phyloP scores from a whole-genome alignment of 2,329 filamentous ascomycete genomes.

The Emericellopsis atlantica region DNA sequence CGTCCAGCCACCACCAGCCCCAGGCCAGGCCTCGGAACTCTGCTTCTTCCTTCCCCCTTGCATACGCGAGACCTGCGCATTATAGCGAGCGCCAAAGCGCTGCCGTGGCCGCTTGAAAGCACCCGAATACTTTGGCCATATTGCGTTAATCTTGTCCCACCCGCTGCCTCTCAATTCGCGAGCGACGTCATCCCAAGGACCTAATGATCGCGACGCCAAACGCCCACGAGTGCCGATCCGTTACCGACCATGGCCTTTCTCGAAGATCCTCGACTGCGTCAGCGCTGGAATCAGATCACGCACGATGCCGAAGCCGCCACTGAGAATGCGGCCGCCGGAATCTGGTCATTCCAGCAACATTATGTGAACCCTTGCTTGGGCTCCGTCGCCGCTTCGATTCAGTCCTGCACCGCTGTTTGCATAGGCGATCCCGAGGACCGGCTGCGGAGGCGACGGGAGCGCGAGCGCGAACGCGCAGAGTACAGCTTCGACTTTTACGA shows the following conservation, averaged over 20 bases:
- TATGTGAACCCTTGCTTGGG: slow-evolving; percentile 75
- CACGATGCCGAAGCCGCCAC: slow-evolving; percentile 85
- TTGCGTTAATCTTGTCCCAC: no score
- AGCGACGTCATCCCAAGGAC: not conserved
- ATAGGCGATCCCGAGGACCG: slow-evolving; percentile 63
- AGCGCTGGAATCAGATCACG: slow-evolving; percentile 85
- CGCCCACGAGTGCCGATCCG: not conserved
- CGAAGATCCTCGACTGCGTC: slow-evolving; percentile 78
- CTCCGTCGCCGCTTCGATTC: slow-evolving; percentile 52
- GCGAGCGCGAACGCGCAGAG: slow-evolving; percentile 53
- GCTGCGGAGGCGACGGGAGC: slow-evolving; percentile 53
- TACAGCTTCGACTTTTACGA: slow-evolving; percentile 95
- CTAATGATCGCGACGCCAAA: slow-evolving; percentile 1
- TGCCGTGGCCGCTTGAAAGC: no score
- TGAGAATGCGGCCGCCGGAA: slow-evolving; percentile 78
- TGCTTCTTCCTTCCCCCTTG: no score
- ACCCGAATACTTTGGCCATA: no score
- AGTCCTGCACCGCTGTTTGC: slow-evolving; percentile 61
- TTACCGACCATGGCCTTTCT: slow-evolving; percentile 41
- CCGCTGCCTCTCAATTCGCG: no score
- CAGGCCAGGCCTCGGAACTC: no score
- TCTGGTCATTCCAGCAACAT: slow-evolving; percentile 78
- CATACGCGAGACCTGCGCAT: no score
- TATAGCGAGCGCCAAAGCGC: no score
- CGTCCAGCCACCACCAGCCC: no score